Conservation (phyloP, 495 filamentous ascomycete species). For the Xylaria sp. region DNA sequence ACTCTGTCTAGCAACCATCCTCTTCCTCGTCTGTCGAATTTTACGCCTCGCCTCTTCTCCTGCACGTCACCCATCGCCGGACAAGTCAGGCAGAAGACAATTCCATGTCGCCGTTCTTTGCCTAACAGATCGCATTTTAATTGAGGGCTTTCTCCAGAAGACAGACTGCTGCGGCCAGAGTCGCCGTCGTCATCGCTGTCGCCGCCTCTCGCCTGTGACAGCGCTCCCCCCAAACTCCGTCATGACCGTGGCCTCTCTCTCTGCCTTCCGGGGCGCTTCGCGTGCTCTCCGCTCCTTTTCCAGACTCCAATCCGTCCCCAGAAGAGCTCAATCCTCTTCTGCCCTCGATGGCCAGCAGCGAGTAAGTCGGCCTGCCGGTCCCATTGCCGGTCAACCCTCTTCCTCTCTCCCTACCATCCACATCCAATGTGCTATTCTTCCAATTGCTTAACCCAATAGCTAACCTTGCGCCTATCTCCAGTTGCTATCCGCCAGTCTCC, state of each 20-base stretch:
- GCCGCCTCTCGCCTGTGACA: conserved; percentile 11
- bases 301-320: conserved; percentile 37
- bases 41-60: too few relatives aligned
- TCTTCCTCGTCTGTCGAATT: not conserved
- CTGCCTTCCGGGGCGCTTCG: conserved; percentile 38
- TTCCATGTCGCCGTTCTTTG: not conserved
- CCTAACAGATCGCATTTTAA: not conserved
- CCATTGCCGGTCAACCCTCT: not conserved
- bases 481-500: conserved; percentile 79
- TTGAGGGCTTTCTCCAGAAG: not conserved
- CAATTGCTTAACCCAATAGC: conserved; percentile 30
- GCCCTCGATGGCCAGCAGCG: conserved; percentile 69
- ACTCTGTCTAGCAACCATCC: not conserved
- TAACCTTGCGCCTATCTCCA: conserved; percentile 42
- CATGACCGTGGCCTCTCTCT: conserved; percentile 31
- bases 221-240: not conserved
- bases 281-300: conserved; percentile 36
- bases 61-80: not conserved
- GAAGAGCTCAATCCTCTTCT: conserved; percentile 56
- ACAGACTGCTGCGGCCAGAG: too few relatives aligned
- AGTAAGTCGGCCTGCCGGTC: conserved; percentile 44
- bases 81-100: not conserved
- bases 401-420: not conserved
- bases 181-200: conserved; percentile 3
- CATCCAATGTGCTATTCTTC: not conserved